Evolutionary conservation across 441 rosid genomes (phyloP), one percentile per base, ranked within the genome.

Genomic region (Arabidopsis lyrata): DNA sequence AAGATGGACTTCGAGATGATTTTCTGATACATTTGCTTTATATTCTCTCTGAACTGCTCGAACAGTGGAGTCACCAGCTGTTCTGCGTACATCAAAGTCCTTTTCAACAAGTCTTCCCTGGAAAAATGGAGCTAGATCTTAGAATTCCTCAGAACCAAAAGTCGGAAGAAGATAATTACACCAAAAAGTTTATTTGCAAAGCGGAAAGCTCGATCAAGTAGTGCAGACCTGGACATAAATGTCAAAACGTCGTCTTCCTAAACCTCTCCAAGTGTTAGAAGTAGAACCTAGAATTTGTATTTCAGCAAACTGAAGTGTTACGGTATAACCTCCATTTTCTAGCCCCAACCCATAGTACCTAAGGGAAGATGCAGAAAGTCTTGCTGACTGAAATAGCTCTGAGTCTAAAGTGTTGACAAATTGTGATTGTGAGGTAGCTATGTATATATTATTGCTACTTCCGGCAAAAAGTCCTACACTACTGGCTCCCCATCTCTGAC

Each of bases 301-400:
- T 60, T 90, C 96, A 18, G 81, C 89, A 77, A 90, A 90, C 15
- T 52, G 75, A 61, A 88, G 45, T 62, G 36, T 82, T 66, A 88
- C 73, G 2, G 62, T 82, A 29, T 87, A 89, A 68, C 83, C 84
- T 32, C 96, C 96, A 82, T 90, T 92, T 69, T 92, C 68, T 48
- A 90, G 91, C 29, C 95, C 95, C 77, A 89, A 71, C 27, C 97
- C 95, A 48, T 86, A 91, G 77, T 91, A 89, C 77, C 93, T 83
- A 24, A 91, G 73, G 10, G 95, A 88, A 14, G 93, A 87, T 68
- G 97, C 82, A 38, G 97, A 88, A 27, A 81, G 4, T 44, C 92
- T 81, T 3, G 92, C 87, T 13, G 85, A 83, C 80, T 80, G 85
- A 69, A 86, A 86, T 48, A 79, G 59, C 45, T 79, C 82, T 0